A percentile compares a stretch with the other conserved stretches of the same genome.
These are phyloP conservation scores for Talaromyces ruber DNA, from an alignment of 495 filamentous ascomycete species.

Conservation along the genomic window DNA sequence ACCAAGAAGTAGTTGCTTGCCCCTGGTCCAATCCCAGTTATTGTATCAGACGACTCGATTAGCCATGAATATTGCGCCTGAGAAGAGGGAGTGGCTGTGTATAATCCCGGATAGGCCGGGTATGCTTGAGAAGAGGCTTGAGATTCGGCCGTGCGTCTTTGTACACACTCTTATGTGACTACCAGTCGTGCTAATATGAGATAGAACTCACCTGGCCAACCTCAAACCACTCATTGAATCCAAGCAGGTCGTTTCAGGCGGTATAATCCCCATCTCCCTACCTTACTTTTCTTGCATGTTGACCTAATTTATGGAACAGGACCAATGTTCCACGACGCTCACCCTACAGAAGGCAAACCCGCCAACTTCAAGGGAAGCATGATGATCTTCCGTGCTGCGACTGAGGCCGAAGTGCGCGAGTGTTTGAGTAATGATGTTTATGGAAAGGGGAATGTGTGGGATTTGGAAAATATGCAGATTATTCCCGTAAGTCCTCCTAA, in stretches of 20 bases:
- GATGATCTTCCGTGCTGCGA: constrained; percentile 50
- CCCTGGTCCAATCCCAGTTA: background rate
- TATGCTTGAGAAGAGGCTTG: constrained; percentile 56
- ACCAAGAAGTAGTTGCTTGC: background rate
- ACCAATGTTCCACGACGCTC: constrained; percentile 50
- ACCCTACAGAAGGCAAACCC: constrained; percentile 46
- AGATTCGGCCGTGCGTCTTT: constrained; percentile 58
- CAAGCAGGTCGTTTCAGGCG: constrained; percentile 26
- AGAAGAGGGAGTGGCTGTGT: constrained; percentile 74
- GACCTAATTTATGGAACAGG: constrained; percentile 26
- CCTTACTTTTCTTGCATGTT: background rate
- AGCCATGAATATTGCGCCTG: constrained; percentile 26
- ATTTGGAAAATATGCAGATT: constrained; percentile 57
- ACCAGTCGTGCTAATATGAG: background rate
- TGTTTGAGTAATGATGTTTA: constrained; percentile 62
- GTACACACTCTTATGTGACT: background rate
- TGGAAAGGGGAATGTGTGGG: constrained; percentile 62
- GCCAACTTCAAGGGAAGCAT: constrained; percentile 57
- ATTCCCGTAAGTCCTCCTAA: constrained; percentile 20
- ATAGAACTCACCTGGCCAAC: constrained; percentile 18
- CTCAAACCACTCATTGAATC: constrained; percentile 25
- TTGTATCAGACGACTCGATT: background rate
- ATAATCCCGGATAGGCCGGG: constrained; percentile 71
- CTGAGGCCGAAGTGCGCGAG: constrained; percentile 57
- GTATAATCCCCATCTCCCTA: constrained; percentile 16